Conservation (phyloP, 345 rosid genomes). For the Erysimum cheiranthoides region DNA sequence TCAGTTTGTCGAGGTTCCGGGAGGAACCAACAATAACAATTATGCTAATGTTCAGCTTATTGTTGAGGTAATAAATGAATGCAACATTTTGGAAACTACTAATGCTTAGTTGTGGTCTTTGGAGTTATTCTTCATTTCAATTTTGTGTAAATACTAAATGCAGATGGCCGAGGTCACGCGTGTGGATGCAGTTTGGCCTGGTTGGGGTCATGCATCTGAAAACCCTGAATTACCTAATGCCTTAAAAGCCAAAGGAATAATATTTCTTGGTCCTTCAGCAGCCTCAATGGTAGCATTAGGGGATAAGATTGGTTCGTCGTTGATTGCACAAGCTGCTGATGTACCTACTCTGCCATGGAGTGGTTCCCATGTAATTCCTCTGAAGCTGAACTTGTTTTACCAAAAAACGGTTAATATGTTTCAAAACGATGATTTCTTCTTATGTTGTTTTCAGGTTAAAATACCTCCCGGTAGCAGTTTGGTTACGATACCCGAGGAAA, state of each 20-base stretch:
- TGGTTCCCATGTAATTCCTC: slow-evolving; percentile 76
- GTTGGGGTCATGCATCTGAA: slow-evolving; percentile 99
- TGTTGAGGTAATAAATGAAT: slow-evolving; percentile 71
- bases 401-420: slow-evolving; percentile 8
- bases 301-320: slow-evolving; percentile 96
- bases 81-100: background rate
- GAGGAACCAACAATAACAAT: slow-evolving; percentile 97
- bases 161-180: slow-evolving; percentile 96
- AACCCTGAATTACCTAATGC: slow-evolving; percentile 97
- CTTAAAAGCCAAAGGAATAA: slow-evolving; percentile 72
- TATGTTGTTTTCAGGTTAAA: slow-evolving; percentile 67
- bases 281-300: slow-evolving; percentile 94
- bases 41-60: slow-evolving; percentile 99
- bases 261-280: slow-evolving; percentile 93
- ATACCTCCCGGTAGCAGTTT: slow-evolving; percentile 72
- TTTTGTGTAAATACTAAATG: slow-evolving; percentile 31
- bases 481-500: slow-evolving; percentile 79
- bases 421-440: slow-evolving; percentile 11
- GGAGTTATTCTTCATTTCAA: slow-evolving; percentile 7
- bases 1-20: slow-evolving; percentile 98
- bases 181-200: slow-evolving; percentile 99
- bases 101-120: background rate
- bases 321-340: slow-evolving; percentile 97
- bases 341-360: slow-evolving; percentile 99
- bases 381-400: slow-evolving; percentile 15